Percentiles rank a stretch among this genome's conserved stretches.
These are phyloP conservation scores for Hippophae tibetana DNA, from an alignment of 306 rosid genomes.

Conservation along the genomic window DNA sequence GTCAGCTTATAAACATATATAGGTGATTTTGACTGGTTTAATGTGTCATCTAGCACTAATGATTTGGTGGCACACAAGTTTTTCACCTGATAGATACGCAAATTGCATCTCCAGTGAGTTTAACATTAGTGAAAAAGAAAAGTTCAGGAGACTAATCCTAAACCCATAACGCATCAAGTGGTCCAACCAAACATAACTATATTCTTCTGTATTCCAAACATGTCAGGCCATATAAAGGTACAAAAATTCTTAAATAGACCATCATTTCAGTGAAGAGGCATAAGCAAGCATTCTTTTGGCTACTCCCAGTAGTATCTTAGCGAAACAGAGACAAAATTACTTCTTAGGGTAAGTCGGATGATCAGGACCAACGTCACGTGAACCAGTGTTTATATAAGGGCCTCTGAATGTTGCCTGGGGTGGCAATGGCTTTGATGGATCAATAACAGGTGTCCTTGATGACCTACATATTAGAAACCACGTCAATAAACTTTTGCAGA, in stretches of 20 bases:
- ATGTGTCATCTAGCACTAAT: too few species aligned
- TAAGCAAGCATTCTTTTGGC: background rate
- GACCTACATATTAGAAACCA: slow-evolving; percentile 38
- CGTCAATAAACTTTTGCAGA: slow-evolving; percentile 3
- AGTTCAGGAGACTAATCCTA: too few species aligned
- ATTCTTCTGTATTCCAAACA: background rate
- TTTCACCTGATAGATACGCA: too few species aligned
- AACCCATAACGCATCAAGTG: too few species aligned
- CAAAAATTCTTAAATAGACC: background rate
- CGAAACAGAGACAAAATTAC: slow-evolving; percentile 17
- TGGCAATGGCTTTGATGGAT: slow-evolving; percentile 68
- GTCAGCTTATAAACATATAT: too few species aligned
- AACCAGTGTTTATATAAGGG: slow-evolving; percentile 89
- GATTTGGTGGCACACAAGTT: too few species aligned
- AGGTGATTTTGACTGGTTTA: too few species aligned
- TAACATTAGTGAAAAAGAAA: too few species aligned
- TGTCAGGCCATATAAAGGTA: background rate
- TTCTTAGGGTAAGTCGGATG: slow-evolving; percentile 49
- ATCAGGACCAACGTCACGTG: slow-evolving; percentile 84
- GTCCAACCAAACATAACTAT: background rate
- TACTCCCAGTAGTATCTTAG: background rate
- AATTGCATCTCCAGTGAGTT: too few species aligned
- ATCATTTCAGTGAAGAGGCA: background rate
- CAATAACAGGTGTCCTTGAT: slow-evolving; percentile 71
- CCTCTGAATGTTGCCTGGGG: slow-evolving; percentile 97